Evolutionary conservation across 2,329 filamentous ascomycete species (phyloP).

Genomic region (Ascochyta koolunga): DNA sequence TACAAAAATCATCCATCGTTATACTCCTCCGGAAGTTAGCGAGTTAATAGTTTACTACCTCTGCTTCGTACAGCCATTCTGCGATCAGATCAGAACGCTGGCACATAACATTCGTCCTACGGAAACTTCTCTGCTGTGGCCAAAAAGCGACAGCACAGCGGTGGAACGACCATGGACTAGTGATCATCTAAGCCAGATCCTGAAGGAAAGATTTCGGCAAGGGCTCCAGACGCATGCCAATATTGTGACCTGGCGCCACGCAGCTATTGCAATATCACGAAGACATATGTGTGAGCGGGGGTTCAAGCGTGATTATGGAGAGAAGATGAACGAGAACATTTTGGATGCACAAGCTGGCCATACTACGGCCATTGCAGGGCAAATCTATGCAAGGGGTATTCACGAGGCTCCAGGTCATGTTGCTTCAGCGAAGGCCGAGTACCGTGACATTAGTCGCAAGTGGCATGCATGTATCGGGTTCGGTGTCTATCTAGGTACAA

Average conservation of each 20-base stretch:
- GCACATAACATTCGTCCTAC: neutral
- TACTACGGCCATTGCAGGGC: neutral
- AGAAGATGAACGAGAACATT: too few relatives aligned
- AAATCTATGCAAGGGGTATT: too few relatives aligned
- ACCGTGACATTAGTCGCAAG: too few relatives aligned
- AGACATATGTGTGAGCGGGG: neutral
- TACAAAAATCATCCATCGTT: neutral
- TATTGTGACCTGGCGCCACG: neutral
- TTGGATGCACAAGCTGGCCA: neutral
- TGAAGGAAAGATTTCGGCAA: too few relatives aligned
- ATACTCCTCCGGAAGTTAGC: neutral
- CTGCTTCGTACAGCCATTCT: neutral
- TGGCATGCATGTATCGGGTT: too few relatives aligned
- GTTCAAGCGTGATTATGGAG: neutral
- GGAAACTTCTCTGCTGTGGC: neutral
- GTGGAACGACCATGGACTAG: neutral
- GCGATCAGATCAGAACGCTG: neutral
- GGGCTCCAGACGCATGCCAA: too few relatives aligned
- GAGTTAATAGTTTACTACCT: neutral
- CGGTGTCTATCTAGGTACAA: too few relatives aligned
- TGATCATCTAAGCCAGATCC: too few relatives aligned
- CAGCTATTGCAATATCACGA: neutral
- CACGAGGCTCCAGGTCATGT: too few relatives aligned
- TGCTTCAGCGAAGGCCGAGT: too few relatives aligned
- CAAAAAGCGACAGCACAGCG: neutral